Evolutionary conservation across 441 rosid genomes (phyloP).

Genomic region (Bruguiera hainesii): DNA sequence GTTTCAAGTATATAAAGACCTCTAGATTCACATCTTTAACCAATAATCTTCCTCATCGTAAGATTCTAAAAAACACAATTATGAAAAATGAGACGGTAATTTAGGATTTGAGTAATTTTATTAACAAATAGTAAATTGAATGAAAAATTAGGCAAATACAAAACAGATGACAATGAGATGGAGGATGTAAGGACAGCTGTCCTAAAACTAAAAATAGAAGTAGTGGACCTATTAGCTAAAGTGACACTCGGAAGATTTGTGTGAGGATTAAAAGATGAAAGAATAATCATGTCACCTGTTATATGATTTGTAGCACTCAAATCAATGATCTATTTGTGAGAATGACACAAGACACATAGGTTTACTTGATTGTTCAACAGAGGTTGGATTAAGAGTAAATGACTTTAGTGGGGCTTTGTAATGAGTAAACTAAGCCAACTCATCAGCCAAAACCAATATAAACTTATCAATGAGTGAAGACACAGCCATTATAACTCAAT

Average conservation of each 20-base stretch:
- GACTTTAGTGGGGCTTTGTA: too few relatives aligned
- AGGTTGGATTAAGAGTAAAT: too few relatives aligned
- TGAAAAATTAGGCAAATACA: not conserved
- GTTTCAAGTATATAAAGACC: not conserved
- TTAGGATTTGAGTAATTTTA: not conserved
- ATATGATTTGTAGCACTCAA: too few relatives aligned
- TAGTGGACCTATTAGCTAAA: not conserved
- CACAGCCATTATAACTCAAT: too few relatives aligned
- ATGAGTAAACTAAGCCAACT: too few relatives aligned
- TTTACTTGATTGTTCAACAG: too few relatives aligned
- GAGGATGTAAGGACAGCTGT: not conserved
- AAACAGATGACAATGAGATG: not conserved
- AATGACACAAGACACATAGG: too few relatives aligned
- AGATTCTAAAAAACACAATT: not conserved
- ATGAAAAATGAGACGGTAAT: not conserved
- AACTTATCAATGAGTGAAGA: too few relatives aligned
- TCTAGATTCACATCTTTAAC: not conserved
- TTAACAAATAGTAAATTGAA: not conserved
- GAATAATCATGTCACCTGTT: not conserved
- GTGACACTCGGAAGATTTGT: not conserved
- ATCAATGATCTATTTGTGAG: too few relatives aligned
- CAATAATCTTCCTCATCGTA: not conserved
- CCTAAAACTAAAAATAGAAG: not conserved
- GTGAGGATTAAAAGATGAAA: not conserved
- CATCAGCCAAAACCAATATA: too few relatives aligned